A percentile compares a stretch with the other conserved stretches of the same genome.
Evolutionary conservation across 2,329 filamentous ascomycete genomes (phyloP).

Genomic region (Ilyonectria destructans): DNA sequence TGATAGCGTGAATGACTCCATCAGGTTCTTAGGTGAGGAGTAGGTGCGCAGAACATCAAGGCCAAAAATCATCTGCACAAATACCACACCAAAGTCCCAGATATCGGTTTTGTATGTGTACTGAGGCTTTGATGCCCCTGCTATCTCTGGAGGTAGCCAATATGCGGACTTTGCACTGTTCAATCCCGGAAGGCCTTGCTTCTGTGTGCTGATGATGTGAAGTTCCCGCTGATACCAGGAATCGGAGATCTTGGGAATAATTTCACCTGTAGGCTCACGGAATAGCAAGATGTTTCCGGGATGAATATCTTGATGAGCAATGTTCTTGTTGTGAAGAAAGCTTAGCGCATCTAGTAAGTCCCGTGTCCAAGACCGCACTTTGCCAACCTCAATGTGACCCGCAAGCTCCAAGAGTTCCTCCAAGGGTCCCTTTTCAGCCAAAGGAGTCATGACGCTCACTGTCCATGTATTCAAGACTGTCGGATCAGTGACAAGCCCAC

Average conservation of each 20-base stretch:
- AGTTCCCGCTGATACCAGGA: conserved; percentile 80
- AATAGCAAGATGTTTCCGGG: conserved; percentile 85
- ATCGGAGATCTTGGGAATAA: conserved; percentile 83
- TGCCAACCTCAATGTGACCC: conserved; percentile 80
- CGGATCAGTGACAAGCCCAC: conserved; percentile 61
- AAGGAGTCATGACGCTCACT: conserved; percentile 81
- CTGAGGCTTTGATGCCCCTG: conserved; percentile 73
- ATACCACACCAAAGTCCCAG: conserved; percentile 94
- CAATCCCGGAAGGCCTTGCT: conserved; percentile 67
- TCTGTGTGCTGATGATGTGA: conserved; percentile 72
- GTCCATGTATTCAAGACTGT: conserved; percentile 71
- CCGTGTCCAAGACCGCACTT: conserved; percentile 90
- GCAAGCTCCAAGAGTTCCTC: conserved; percentile 87
- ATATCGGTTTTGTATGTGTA: conserved; percentile 88
- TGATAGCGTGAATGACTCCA: conserved; percentile 81
- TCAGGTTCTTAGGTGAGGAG: conserved; percentile 82
- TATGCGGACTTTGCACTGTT: conserved; percentile 81
- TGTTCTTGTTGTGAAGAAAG: conserved; percentile 87
- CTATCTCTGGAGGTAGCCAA: conserved; percentile 87
- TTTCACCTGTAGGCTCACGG: conserved; percentile 77
- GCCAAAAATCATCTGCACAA: conserved; percentile 95
- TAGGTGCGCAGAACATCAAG: conserved; percentile 83
- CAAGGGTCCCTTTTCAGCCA: conserved; percentile 87
- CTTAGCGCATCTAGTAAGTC: conserved; percentile 91
- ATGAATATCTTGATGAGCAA: conserved; percentile 89